Base-by-base conservation (phyloP, 2,329 filamentous ascomycete species). In the Berkeleyomyces basicola region DNA sequence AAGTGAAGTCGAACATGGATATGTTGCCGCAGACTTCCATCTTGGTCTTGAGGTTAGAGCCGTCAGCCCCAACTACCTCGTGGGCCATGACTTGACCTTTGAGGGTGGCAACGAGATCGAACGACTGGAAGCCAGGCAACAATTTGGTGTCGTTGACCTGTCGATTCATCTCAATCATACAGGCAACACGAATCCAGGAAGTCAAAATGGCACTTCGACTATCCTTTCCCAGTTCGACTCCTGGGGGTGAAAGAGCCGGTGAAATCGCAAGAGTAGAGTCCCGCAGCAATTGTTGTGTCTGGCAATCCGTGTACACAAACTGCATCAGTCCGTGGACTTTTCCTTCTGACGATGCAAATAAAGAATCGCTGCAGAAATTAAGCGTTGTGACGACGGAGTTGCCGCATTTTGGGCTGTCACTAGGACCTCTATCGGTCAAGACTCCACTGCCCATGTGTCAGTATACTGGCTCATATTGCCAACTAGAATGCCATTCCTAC, bases 11-110 rank as follows among this genome's bases (percentile, higher is more conserved):
- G 23, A 58, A 64, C 33, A 58, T 43, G 7, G 46, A 51, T 43
- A 64, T 64, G 14, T 61, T 55, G 7, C 62, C 62, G 53, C 62
- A 64, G 23, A 64, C 59, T 36, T 46, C 58, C 62, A 64, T 61
- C 36, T 64, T 64, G 16, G 58, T 49, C 23, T 44, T 64, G 10
- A 64, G 58, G 9, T 64, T 64, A 7, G 42, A 58, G 16, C 62
- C 62, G 37, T 57, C 58, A 16, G 16, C 16, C 6, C 62, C 62
- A 4, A 61, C 42, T 31, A 61, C 43, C 23, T 64, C 62, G 7
- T 46, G 36, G 9, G 58, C 47, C 58, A 64, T 57, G 3, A 59
- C 58, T 31, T 51, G 59, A 2, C 62, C 62, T 39, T 58, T 57
- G 40, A 64, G 39, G 23, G 42, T 47, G n/a, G 58, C 62, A 6